Evolutionary conservation across 805 yeast species (phyloP).

Genomic region (Peterozyma xylosa): DNA sequence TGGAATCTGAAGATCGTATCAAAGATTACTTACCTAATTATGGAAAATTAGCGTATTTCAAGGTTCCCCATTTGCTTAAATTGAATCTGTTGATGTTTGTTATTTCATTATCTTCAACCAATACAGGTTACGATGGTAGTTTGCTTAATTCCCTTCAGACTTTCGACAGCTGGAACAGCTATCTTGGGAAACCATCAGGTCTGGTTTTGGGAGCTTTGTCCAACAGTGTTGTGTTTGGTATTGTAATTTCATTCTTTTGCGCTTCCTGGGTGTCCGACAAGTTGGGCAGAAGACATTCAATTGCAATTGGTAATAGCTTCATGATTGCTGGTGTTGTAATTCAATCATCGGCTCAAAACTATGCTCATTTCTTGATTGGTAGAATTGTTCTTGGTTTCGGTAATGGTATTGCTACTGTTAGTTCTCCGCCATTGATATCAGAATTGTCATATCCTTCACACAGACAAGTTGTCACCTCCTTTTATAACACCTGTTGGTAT

Average conservation of each 20-base stretch:
- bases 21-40: constrained; percentile 7
- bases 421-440: constrained; percentile 40
- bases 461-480: constrained; percentile 32
- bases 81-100: constrained; percentile 31
- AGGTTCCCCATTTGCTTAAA: constrained; percentile 15
- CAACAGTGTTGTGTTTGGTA: constrained; percentile 30
- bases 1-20: constrained; percentile 2
- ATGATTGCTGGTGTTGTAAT: constrained; percentile 50
- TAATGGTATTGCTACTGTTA: constrained; percentile 29
- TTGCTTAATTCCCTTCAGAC: constrained; percentile 40
- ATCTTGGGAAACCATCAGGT: constrained; percentile 25
- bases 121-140: constrained; percentile 33
- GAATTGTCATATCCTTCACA: constrained; percentile 44
- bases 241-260: constrained; percentile 18
- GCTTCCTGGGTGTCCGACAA: constrained; percentile 24
- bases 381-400: constrained; percentile 46
- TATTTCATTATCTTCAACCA: constrained; percentile 36
- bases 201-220: constrained; percentile 26
- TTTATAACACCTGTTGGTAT: constrained; percentile 33
- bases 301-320: constrained; percentile 42
- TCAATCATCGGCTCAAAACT: constrained; percentile 33
- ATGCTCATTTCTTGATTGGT: constrained; percentile 29
- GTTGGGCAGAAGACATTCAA: constrained; percentile 38
- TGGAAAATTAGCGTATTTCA: constrained; percentile 1
- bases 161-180: constrained; percentile 26